Evolutionary conservation across 805 yeast species (phyloP).

Genomic region (Yarrowia osloensis): DNA sequence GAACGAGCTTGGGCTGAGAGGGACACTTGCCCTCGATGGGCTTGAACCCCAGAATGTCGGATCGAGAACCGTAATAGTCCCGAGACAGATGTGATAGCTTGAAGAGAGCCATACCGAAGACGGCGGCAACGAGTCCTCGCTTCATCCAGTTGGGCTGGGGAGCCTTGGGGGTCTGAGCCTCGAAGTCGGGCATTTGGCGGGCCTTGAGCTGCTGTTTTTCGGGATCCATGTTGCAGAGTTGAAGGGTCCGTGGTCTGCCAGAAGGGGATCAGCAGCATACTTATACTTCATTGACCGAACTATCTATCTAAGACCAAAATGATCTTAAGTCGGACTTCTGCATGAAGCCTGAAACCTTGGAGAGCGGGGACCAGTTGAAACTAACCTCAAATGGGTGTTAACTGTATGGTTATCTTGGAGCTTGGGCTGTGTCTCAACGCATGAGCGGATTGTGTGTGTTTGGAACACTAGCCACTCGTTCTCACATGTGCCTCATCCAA

Average conservation of each 20-base stretch:
- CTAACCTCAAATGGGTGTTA: background rate
- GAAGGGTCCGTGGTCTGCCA: background rate
- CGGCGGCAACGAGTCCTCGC: slow-evolving; percentile 2
- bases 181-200: background rate
- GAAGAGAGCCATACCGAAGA: background rate
- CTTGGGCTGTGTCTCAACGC: background rate
- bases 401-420: background rate
- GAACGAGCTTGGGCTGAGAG: slow-evolving; percentile 4
- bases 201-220: slow-evolving; percentile 23
- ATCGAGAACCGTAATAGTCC: background rate
- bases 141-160: slow-evolving; percentile 18
- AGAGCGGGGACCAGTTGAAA: background rate
- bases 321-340: slow-evolving; percentile 1
- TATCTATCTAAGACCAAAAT: slow-evolving; percentile 2
- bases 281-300: background rate
- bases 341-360: background rate
- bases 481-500: background rate
- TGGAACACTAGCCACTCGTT: background rate
- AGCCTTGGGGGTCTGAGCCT: background rate
- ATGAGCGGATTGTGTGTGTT: background rate
- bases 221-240: background rate
- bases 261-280: background rate
- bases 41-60: background rate
- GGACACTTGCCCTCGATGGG: slow-evolving; percentile 17
- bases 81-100: slow-evolving; percentile 1